Base-by-base conservation (phyloP, 306 rosid species). In the Delonix regia region DNA sequence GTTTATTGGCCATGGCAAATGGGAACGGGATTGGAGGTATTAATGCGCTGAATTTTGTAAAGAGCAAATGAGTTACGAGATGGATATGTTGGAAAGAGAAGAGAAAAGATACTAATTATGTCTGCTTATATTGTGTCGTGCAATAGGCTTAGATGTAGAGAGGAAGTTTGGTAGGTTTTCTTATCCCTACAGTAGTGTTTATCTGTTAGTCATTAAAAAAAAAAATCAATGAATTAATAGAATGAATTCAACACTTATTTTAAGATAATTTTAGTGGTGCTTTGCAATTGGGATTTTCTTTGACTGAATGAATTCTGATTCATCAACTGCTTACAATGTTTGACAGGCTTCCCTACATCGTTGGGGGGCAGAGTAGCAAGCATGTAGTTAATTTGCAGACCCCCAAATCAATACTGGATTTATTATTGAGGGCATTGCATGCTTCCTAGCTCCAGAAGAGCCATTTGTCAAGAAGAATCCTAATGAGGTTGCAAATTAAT, bases 261-360 rank as follows among this genome's bases (percentile, higher is more conserved):
- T 73, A 60, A 39, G 77, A 71, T 80, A 18, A 70, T 78, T 49
- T 62, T 59, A 51, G 77, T 34, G 55, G 45, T 36, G 19, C 55
- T 76, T 78, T 69, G 25, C 19, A 0, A 21, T 19, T 67, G 61
- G 70, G 57, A 22, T n/a, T 22, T 33, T 11, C 15, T 7, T 27
- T 30, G 19, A 1, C 65, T 66, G 79, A 57, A 62, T 74, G 83
- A 64, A 70, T 86, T 87, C 87, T 86, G 82, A 85, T 83, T 30
- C 52, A 28, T 82, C 73, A 71, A 80, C 87, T 76, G 28, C 8
- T 86, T 83, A 79, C 83, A 59, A 76, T 71, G 84, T 90, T 85
- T 86, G 81, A 84, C 90, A 84, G 91, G 81, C 94, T 87, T 85
- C 91, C 90, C 96, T 83, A 86, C 84, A 83, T 84, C 15, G 47